Base-by-base conservation (phyloP, 108 stramenopile genomes). In the Asterionellopsis glacialis region DNA sequence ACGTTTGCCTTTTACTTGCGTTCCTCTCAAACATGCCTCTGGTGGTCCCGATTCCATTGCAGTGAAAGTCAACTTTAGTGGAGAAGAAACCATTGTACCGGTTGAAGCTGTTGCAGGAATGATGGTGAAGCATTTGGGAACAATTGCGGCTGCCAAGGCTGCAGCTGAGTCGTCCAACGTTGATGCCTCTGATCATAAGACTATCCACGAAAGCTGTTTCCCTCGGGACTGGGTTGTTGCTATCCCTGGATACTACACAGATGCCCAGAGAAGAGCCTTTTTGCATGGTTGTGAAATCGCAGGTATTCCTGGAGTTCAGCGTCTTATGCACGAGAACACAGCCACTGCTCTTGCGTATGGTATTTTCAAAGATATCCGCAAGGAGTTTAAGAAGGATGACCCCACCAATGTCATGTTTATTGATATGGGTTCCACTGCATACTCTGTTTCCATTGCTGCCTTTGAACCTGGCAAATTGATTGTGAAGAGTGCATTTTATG, bases 331-430 rank as follows among this genome's bases (percentile, higher is more conserved):
- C 64, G 98, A 99, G 75, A 78, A 68, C 59, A 99, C 96, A 9
- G 96, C 98, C 25, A 84, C 85, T 4, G 98, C 98, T 22, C 69
- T 98, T 38, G 88, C 93, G n/a, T 99, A 95, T 75, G 98, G 98
- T n/a, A 97, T 98, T 70, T 99, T 95, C 91, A 95, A 95, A 78
- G 88, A 90, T 65, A 91, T 96, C 43, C 81, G 90, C 45, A 92
- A 94, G 70, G 85, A 91, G 68, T 96, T 96, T 60, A 71, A 69
- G 27, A 82, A 75, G 59, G 86, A 89, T 28, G 50, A 82, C 33
- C 73, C 86, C 0, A 91, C 90, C 38, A 79, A 94, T 61, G 90
- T 97, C 52, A 85, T 98, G 81, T 94, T 96, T 63, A 74, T 94
- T 51, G 93, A 94, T 68, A 78, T 98, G 74, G 96, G 96, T 25